Conservation (phyloP, 106 monocot species). For the Apostasia shenzhenica region DNA sequence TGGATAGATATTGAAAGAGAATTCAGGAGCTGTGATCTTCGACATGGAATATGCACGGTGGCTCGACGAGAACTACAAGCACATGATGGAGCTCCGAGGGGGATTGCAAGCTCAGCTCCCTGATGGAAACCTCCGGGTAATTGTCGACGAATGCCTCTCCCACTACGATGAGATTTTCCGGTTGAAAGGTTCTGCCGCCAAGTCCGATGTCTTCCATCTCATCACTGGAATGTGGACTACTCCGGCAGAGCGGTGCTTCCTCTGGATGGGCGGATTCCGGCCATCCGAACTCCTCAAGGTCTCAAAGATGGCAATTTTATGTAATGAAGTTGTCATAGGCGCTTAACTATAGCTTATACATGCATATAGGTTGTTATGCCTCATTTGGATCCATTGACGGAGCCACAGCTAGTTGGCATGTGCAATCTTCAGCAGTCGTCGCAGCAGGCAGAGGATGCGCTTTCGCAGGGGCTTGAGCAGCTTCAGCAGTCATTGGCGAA, state of each 20-base stretch:
- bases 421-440: conserved; percentile 84
- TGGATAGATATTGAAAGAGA: background rate
- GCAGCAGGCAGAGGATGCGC: conserved; percentile 90
- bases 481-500: conserved; percentile 76
- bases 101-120: conserved; percentile 58
- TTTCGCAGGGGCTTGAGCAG: conserved; percentile 87
- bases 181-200: conserved; percentile 48
- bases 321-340: too few species aligned
- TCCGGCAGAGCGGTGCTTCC: conserved; percentile 85
- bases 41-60: conserved; percentile 86
- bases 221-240: conserved; percentile 85
- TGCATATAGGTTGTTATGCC: conserved; percentile 51
- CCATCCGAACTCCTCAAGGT: conserved; percentile 96
- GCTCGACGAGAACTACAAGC: conserved; percentile 65
- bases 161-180: conserved; percentile 76
- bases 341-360: background rate
- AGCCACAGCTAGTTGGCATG: conserved; percentile 71
- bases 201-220: conserved; percentile 83
- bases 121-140: conserved; percentile 54
- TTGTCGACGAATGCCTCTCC: conserved; percentile 61
- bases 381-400: conserved; percentile 85
- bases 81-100: conserved; percentile 58
- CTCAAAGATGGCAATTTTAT: background rate
- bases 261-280: conserved; percentile 94
- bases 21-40: conserved; percentile 53